Evolutionary conservation across 495 filamentous ascomycete species (phyloP).

Genomic region (Aspergillus funiculosus): DNA sequence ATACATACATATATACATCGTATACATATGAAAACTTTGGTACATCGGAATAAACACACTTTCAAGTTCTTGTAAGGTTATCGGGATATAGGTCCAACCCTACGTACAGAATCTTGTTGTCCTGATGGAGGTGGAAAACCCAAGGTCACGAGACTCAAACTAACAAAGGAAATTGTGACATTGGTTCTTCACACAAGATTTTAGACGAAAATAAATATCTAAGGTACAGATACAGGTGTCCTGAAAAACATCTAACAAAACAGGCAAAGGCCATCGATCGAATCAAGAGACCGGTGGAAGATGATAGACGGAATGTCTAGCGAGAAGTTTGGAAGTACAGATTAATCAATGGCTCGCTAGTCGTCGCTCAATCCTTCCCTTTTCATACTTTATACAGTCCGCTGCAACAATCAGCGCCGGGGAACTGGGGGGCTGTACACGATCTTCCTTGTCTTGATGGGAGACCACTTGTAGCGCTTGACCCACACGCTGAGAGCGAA

Average conservation of each 20-base stretch:
- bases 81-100: no score
- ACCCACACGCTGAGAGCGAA: slow-evolving; percentile 91
- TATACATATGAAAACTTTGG: no score
- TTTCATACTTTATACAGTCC: slow-evolving; percentile 35
- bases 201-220: slow-evolving; percentile 45
- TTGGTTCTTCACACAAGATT: slow-evolving; percentile 33
- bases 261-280: slow-evolving; percentile 33
- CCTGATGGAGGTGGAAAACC: not conserved
- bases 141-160: slow-evolving; percentile 4
- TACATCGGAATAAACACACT: no score
- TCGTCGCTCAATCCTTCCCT: slow-evolving; percentile 28
- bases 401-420: slow-evolving; percentile 36
- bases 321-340: slow-evolving; percentile 23
- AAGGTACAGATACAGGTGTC: slow-evolving; percentile 48
- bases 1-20: not conserved
- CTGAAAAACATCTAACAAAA: slow-evolving; percentile 44
- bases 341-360: slow-evolving; percentile 29
- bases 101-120: not conserved
- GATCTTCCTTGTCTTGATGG: slow-evolving; percentile 91
- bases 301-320: slow-evolving; percentile 24
- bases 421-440: slow-evolving; percentile 70
- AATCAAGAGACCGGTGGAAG: slow-evolving; percentile 29
- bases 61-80: no score
- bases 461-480: slow-evolving; percentile 98
- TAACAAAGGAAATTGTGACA: slow-evolving; percentile 40